Evolutionary conservation across 2,329 filamentous ascomycete species (phyloP), one percentile per base, ranked within the genome.

Genomic region (Podosphaera aphanis): DNA sequence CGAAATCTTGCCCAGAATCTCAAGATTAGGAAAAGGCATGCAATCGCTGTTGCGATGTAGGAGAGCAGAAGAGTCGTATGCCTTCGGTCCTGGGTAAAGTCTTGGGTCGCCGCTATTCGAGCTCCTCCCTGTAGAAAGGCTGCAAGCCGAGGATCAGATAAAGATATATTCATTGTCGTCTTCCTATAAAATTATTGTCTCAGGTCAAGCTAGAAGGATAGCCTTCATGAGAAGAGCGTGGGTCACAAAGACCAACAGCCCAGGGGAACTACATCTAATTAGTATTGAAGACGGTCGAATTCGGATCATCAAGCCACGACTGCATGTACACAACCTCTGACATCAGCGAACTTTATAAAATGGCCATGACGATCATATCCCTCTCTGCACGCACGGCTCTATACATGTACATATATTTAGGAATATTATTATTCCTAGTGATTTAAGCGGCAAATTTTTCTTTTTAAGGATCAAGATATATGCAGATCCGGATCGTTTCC

Each of bases 1-100:
- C 18, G 19, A 10, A 21, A 47, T 27, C 45, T 23, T 7, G 39
- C 20, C n/a, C 11, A 23, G 16, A 47, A 47, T 16, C 45, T 42
- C 27, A 43, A 27, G 10, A 42, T n/a, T 5, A 43, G 18, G 31
- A 38, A 38, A 11, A 43, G 11, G 16, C 35, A 15, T 7, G 29
- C 39, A 23, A 47, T 16, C n/a, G 18, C 10, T 15, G 40, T 6
- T 13, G 25, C 33, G 5, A 21, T n/a, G 18, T 43, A 23, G 21
- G 38, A 43, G 29, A 42, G 29, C n/a, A 27, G 18, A 10, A 37
- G 39, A 13, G 19, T 47, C 13, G 8, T n/a, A 36, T 31, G n/a
- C 36, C 36, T 11, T 19, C 16, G 29, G 15, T 27, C 38, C n/a
- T 47, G 16, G 1, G 39, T 10, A 5, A 47, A 31, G 20, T 47